Conservation (phyloP, 192 early-diverging fungal species). For the Backusella psychrophila region DNA sequence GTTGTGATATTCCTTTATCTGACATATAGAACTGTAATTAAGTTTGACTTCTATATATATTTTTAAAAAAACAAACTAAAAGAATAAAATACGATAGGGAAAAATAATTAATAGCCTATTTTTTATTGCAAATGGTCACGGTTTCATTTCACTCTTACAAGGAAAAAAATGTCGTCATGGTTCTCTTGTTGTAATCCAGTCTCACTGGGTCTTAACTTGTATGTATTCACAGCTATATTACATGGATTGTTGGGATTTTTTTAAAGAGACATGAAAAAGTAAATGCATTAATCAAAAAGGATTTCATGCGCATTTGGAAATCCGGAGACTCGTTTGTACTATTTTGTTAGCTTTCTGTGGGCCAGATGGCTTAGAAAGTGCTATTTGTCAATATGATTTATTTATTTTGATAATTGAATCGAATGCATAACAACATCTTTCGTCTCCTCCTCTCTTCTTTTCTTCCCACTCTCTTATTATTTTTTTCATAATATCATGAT, state of each 20-base stretch:
- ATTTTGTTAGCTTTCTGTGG: background rate
- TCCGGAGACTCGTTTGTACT: background rate
- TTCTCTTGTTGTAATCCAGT: background rate
- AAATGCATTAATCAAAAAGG: background rate
- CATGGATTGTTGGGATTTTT: background rate
- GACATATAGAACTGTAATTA: background rate
- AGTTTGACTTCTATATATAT: background rate
- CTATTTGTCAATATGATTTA: background rate
- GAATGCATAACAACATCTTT: background rate
- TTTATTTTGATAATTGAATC: background rate
- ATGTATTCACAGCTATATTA: background rate
- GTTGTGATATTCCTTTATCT: background rate
- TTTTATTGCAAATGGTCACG: background rate
- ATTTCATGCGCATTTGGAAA: background rate
- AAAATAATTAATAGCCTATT: background rate
- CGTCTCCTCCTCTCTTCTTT: background rate
- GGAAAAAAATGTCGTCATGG: background rate
- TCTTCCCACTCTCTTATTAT: background rate
- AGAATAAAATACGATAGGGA: background rate
- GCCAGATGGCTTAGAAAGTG: background rate
- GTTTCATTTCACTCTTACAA: background rate
- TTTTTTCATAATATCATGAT: background rate
- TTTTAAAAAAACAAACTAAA: background rate
- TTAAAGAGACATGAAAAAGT: too few species aligned
- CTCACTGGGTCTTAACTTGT: background rate